phyloP scores from a whole-genome alignment of 805 yeast genomes.

The Pichia gijzeniarum region DNA sequence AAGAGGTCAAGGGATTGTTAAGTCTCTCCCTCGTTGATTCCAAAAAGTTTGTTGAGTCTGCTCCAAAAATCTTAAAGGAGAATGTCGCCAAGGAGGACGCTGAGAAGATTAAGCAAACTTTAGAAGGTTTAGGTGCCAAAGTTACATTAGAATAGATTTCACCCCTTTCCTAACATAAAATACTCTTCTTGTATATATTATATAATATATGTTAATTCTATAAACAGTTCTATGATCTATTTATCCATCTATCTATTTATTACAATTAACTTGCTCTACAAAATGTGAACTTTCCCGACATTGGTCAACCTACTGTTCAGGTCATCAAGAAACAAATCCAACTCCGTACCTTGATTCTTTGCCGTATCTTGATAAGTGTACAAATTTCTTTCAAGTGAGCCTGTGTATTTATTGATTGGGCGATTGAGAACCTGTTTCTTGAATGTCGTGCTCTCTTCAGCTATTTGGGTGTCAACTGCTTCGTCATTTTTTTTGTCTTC shows the following conservation, averaged over 20 bases:
- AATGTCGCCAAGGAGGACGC: conserved; percentile 96
- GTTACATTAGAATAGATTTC: conserved; percentile 73
- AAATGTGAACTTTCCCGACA: background rate
- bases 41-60: conserved; percentile 95
- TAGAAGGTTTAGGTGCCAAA: conserved; percentile 95
- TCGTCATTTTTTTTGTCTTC: no score
- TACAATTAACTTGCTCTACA: background rate
- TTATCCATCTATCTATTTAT: background rate
- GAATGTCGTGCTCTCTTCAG: no score
- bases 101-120: conserved; percentile 85
- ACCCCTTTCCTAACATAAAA: background rate
- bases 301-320: background rate
- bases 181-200: conserved; percentile 3
- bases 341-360: background rate
- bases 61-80: conserved; percentile 94
- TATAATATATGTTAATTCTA: background rate
- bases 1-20: conserved; percentile 88
- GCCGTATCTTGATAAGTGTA: conserved; percentile 1
- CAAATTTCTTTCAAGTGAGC: background rate
- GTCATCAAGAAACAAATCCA: background rate
- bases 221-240: background rate
- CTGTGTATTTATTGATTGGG: background rate
- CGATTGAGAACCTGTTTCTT: no score
- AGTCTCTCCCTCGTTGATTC: conserved; percentile 94
- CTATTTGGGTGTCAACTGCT: no score